Evolutionary conservation across 1,139 yeast genomes (phyloP).

Genomic region (Kurtzmaniella quercitrusa): DNA sequence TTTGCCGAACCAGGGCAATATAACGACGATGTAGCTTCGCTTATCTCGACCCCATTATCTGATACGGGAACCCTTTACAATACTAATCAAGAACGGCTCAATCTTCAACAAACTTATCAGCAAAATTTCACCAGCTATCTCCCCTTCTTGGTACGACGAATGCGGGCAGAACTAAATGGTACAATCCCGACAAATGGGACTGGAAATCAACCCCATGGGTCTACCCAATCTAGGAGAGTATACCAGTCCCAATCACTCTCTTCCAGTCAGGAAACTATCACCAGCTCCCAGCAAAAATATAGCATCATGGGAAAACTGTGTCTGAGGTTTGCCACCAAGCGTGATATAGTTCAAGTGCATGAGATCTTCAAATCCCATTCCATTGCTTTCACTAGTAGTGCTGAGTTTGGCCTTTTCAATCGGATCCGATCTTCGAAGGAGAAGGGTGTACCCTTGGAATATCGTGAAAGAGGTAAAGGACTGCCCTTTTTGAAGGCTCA

Average conservation of each 20-base stretch:
- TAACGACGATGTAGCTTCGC: not conserved
- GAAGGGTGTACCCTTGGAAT: constrained; percentile 28
- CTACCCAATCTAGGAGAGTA: constrained; percentile 16
- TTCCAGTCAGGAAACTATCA: constrained; percentile 7
- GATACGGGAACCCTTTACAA: constrained; percentile 20
- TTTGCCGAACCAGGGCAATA: not conserved
- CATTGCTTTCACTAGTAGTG: constrained; percentile 26
- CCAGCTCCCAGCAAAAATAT: constrained; percentile 3
- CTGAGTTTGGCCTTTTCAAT: constrained; percentile 29
- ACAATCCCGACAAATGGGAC: not conserved
- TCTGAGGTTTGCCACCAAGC: constrained; percentile 22
- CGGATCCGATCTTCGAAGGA: constrained; percentile 22
- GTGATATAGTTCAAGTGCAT: constrained; percentile 25
- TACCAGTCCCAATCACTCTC: not conserved
- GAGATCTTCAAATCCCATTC: constrained; percentile 29
- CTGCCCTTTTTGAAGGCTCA: constrained; percentile 35
- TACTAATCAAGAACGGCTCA: constrained; percentile 17
- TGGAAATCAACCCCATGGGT: constrained; percentile 19
- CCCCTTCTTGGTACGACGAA: constrained; percentile 32
- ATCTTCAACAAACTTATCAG: constrained; percentile 31
- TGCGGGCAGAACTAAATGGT: constrained; percentile 14
- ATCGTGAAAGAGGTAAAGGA: constrained; percentile 30
- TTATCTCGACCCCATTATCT: constrained; percentile 11
- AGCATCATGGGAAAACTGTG: constrained; percentile 15
- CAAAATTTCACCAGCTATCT: constrained; percentile 37